Conservation (phyloP, 805 yeast genomes). For the Ogataea trehaloabstinens region DNA sequence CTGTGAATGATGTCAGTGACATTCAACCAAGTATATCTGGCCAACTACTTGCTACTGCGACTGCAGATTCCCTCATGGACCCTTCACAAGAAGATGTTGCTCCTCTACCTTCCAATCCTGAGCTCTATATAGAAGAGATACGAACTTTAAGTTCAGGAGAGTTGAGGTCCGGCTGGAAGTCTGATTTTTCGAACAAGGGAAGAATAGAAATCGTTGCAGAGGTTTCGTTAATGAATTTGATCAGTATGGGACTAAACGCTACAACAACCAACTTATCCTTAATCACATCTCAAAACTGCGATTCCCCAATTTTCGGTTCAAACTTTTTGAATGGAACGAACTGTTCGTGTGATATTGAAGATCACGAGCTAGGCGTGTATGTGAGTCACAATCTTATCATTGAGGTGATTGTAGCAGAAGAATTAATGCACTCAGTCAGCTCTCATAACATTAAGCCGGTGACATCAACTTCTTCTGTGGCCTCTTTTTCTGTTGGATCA, state of each 20-base stretch:
- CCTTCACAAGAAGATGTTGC: constrained; percentile 1
- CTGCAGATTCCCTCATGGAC: constrained; percentile 3
- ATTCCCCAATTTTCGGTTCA: constrained; percentile 29
- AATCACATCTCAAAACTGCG: constrained; percentile 33
- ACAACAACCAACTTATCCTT: constrained; percentile 26
- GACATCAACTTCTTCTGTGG: constrained; percentile 17
- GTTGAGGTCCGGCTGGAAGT: constrained; percentile 90
- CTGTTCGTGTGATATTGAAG: constrained; percentile 77
- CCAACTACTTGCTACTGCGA: constrained; percentile 1
- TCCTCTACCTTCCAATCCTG: constrained; percentile 15
- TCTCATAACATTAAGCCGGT: constrained; percentile 19
- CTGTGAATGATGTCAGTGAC: constrained; percentile 15
- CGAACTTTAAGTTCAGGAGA: constrained; percentile 77
- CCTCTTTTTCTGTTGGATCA: constrained; percentile 7
- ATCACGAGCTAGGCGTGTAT: constrained; percentile 72
- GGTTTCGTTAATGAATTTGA: constrained; percentile 55
- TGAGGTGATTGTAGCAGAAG: constrained; percentile 95
- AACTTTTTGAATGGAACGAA: constrained; percentile 38
- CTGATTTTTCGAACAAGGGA: constrained; percentile 80
- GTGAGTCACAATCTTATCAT: constrained; percentile 76
- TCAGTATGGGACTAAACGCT: constrained; percentile 46
- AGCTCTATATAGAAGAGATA: constrained; percentile 65
- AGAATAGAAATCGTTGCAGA: constrained; percentile 77
- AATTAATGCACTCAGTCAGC: constrained; percentile 44
- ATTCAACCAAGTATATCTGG: constrained; percentile 6